Percentiles rank a stretch among this genome's conserved stretches.
Evolutionary conservation across 2,329 filamentous ascomycete genomes (phyloP).

Genomic region (Trichoderma brevicompactum): DNA sequence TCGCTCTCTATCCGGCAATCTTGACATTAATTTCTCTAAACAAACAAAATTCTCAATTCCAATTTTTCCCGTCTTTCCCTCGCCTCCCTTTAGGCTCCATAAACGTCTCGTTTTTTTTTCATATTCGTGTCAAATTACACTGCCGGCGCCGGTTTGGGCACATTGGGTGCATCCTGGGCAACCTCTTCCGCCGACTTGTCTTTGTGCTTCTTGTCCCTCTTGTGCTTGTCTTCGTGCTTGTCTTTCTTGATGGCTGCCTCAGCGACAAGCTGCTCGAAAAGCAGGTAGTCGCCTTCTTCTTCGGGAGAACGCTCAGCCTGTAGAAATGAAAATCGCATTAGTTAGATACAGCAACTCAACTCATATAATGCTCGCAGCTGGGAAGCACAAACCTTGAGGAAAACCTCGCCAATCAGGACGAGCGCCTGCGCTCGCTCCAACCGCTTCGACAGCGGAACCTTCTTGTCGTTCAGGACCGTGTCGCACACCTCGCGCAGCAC

Average conservation of each 20-base stretch:
- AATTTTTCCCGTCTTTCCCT: conserved; percentile 3
- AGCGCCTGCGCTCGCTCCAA: conserved; percentile 90
- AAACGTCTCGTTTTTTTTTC: background rate
- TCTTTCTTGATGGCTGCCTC: conserved; percentile 97
- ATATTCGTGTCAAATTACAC: background rate
- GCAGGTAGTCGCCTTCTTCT: conserved; percentile 98
- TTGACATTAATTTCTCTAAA: conserved; percentile 25
- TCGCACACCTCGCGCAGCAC: conserved; percentile 96
- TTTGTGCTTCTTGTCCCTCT: conserved; percentile 53
- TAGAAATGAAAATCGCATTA: background rate
- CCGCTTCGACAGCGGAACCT: conserved; percentile 80
- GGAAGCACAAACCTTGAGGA: conserved; percentile 69
- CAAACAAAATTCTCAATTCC: conserved; percentile 18
- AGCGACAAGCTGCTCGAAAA: conserved; percentile 96
- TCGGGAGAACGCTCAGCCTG: conserved; percentile 88
- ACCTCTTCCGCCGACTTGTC: conserved; percentile 37
- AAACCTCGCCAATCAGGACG: conserved; percentile 86
- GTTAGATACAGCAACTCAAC: conserved; percentile 20
- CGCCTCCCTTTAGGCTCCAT: background rate
- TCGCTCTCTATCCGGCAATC: conserved; percentile 30
- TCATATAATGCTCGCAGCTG: too few species aligned
- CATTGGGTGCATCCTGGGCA: conserved; percentile 37
- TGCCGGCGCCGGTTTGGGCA: conserved; percentile 31
- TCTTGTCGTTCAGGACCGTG: conserved; percentile 76
- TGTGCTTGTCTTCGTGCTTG: conserved; percentile 73